These are phyloP conservation scores for Chalciporus pseudorubinellus DNA, from an alignment of 768 basidiomycete genomes.

Conservation along the genomic window DNA sequence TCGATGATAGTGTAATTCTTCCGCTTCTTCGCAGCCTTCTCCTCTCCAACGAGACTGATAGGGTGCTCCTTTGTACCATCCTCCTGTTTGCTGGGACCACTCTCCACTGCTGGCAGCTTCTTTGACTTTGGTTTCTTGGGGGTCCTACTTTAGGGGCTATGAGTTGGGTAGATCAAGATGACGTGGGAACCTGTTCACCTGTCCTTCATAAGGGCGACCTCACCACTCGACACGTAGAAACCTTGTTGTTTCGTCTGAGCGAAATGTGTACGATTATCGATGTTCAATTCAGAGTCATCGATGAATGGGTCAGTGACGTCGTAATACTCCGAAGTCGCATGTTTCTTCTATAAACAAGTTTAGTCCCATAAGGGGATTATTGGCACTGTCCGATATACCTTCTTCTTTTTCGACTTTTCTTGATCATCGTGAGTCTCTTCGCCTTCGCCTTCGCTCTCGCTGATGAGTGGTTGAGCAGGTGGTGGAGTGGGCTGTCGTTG, in stretches of 20 bases:
- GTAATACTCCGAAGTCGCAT: conserved; percentile 71
- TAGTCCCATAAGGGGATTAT: neutral
- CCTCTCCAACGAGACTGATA: conserved; percentile 42
- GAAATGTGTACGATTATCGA: conserved; percentile 89
- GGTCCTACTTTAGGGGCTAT: conserved; percentile 38
- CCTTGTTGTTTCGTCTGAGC: conserved; percentile 90
- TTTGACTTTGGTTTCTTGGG: conserved; percentile 74
- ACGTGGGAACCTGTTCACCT: conserved; percentile 36
- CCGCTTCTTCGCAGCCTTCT: conserved; percentile 47
- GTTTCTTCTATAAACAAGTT: conserved; percentile 42
- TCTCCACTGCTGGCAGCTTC: conserved; percentile 36
- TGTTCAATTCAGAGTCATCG: conserved; percentile 90
- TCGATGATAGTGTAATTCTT: conserved; percentile 52
- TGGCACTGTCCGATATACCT: conserved; percentile 27
- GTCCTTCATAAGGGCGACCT: conserved; percentile 84
- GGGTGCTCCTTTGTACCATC: conserved; percentile 53
- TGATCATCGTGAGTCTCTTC: conserved; percentile 41
- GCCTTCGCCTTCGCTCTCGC: conserved; percentile 55
- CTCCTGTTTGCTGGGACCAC: conserved; percentile 25
- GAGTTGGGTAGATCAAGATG: conserved; percentile 7
- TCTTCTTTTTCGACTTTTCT: conserved; percentile 37
- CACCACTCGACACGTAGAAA: conserved; percentile 88
- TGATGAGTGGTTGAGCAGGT: conserved; percentile 46
- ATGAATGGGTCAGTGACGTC: conserved; percentile 93
- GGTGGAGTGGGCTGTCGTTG: conserved; percentile 61